Evolutionary conservation across 345 rosid genomes (phyloP).

Genomic region (Syzygium grande): DNA sequence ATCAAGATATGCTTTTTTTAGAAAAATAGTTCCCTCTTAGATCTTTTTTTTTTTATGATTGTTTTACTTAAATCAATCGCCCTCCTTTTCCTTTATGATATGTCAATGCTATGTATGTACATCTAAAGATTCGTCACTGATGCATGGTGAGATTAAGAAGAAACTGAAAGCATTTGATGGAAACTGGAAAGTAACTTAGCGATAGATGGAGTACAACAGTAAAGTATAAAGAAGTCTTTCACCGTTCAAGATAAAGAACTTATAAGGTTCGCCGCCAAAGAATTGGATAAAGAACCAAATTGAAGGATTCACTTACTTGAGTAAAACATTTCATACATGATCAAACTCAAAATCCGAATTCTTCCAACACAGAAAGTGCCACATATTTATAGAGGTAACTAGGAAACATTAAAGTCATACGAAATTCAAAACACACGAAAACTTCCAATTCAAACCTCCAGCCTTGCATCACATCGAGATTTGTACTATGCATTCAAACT

Average conservation of each 20-base stretch:
- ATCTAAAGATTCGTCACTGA: background rate
- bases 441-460: background rate
- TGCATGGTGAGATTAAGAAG: background rate
- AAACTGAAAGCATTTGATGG: background rate
- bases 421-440: background rate
- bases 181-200: background rate
- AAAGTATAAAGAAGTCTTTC: background rate
- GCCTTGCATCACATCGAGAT: background rate
- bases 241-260: background rate
- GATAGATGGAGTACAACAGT: background rate
- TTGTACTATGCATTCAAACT: background rate
- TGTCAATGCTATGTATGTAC: background rate
- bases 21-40: background rate
- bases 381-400: background rate
- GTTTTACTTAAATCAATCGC: background rate
- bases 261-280: background rate
- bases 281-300: background rate
- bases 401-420: background rate
- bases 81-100: background rate
- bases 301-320: background rate
- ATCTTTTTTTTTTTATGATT: background rate
- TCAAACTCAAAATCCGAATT: background rate
- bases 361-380: background rate
- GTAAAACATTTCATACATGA: background rate
- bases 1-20: background rate